Conservation (phyloP, 2,329 filamentous ascomycete species). For the Neonectria faginata region DNA sequence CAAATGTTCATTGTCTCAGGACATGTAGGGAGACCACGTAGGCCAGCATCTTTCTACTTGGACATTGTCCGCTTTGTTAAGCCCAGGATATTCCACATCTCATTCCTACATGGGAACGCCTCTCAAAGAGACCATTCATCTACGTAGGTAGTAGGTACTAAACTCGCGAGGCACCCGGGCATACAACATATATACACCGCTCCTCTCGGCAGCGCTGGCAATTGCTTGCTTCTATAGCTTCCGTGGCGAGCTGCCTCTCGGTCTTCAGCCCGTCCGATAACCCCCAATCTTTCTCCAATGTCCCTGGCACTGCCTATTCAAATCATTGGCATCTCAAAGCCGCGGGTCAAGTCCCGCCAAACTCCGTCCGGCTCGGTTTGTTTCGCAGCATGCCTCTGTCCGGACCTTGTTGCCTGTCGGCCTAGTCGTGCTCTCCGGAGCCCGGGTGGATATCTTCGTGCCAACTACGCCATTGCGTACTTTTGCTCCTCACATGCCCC, state of each 20-base stretch:
- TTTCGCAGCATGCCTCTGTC: slow-evolving; percentile 8
- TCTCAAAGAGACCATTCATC: slow-evolving; percentile 11
- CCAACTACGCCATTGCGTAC: slow-evolving; percentile 1
- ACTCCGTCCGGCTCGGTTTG: slow-evolving; percentile 12
- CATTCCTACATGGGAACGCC: background rate
- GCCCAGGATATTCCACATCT: background rate
- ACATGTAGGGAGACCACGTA: no score
- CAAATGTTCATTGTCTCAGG: no score
- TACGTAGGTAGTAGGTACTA: background rate
- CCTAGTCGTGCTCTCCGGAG: slow-evolving; percentile 13
- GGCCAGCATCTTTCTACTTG: background rate
- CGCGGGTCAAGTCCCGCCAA: slow-evolving; percentile 17
- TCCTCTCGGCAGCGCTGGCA: slow-evolving; percentile 19
- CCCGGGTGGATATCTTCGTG: slow-evolving; percentile 7
- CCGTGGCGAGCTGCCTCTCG: background rate
- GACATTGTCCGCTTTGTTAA: background rate
- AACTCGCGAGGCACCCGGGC: background rate
- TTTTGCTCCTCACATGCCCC: slow-evolving; percentile 11
- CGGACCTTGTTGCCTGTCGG: slow-evolving; percentile 4
- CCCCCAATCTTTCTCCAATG: slow-evolving; percentile 11
- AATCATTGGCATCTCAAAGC: slow-evolving; percentile 17
- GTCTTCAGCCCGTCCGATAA: slow-evolving; percentile 3
- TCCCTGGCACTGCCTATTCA: slow-evolving; percentile 20
- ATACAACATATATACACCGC: slow-evolving; percentile 7
- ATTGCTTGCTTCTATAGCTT: slow-evolving; percentile 23